A percentile compares a stretch with the other conserved stretches of the same genome.
phyloP scores from a whole-genome alignment of 2,329 filamentous ascomycete species.

The Ophiognomonia clavigignenti-juglandacearum region DNA sequence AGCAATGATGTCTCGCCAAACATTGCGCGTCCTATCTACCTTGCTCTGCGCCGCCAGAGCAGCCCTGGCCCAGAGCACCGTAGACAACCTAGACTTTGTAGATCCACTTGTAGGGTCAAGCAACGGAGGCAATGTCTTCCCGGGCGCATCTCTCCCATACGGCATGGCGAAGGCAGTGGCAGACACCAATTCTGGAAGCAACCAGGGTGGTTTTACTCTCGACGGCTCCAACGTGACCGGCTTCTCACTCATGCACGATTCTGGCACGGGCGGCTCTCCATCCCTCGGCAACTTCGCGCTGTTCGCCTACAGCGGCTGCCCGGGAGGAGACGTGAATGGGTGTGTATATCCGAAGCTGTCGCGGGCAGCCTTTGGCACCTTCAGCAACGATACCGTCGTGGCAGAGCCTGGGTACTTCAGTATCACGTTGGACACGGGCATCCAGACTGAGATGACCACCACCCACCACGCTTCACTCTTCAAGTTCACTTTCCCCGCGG shows the following conservation, averaged over 20 bases:
- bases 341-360: slow-evolving; percentile 54
- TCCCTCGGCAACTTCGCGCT: slow-evolving; percentile 71
- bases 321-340: slow-evolving; percentile 53
- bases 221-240: slow-evolving; percentile 46
- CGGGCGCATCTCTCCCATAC: slow-evolving; percentile 38
- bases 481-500: slow-evolving; percentile 55
- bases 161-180: slow-evolving; percentile 54
- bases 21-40: not conserved
- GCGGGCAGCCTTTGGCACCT: slow-evolving; percentile 35
- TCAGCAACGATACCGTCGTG: slow-evolving; percentile 45
- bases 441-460: slow-evolving; percentile 63
- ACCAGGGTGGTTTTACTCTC: slow-evolving; percentile 53
- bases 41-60: not conserved
- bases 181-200: slow-evolving; percentile 47
- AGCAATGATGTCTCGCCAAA: slow-evolving; percentile 4
- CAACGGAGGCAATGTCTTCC: slow-evolving; percentile 38
- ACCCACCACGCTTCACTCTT: slow-evolving; percentile 63
- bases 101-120: slow-evolving; percentile 37
- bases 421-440: slow-evolving; percentile 51
- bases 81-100: slow-evolving; percentile 18
- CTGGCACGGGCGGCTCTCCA: slow-evolving; percentile 51
- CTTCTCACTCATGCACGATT: slow-evolving; percentile 55
- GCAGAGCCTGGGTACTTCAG: slow-evolving; percentile 63
- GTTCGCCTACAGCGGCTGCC: slow-evolving; percentile 61
- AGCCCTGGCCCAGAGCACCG: slow-evolving; percentile 1